Conservation (phyloP, 441 rosid genomes). For the Pelargonium citronellum region DNA sequence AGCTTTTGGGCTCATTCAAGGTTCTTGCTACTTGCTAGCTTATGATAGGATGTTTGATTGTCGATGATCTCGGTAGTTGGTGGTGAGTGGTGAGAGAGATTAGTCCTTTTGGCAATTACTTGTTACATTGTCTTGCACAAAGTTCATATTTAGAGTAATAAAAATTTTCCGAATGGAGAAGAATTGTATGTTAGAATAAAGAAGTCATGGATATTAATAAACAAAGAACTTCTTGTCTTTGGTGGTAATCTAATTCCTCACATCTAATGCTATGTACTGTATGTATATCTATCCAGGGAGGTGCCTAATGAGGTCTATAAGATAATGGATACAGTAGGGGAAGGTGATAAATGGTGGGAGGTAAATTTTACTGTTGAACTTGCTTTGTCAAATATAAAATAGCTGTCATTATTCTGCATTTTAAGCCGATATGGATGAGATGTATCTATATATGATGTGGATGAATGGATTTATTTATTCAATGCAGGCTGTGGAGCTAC, state of each 20-base stretch:
- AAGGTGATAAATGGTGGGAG: conserved; percentile 99
- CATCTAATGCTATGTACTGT: conserved; percentile 6
- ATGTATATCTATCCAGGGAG: conserved; percentile 33
- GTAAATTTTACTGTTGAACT: conserved; percentile 28
- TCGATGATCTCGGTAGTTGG: neutral
- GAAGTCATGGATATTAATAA: neutral
- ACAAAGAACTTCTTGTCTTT: neutral
- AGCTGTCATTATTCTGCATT: neutral
- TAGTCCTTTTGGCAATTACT: neutral
- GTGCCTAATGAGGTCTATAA: conserved; percentile 73
- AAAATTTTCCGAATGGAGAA: neutral
- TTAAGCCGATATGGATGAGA: neutral
- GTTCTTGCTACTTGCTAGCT: neutral
- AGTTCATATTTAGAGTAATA: neutral
- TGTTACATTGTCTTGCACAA: neutral
- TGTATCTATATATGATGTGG: neutral
- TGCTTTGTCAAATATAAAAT: conserved; percentile 1
- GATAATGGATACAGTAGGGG: conserved; percentile 53
- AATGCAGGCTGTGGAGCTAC: conserved; percentile 74
- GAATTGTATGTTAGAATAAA: neutral
- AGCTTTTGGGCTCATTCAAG: neutral
- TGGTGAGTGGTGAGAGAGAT: neutral
- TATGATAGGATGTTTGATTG: neutral
- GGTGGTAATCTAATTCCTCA: neutral
- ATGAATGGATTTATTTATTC: conserved; percentile 12